Conservation (phyloP, 352 stramenopile genomes). For the Pythium scleroteichum region DNA sequence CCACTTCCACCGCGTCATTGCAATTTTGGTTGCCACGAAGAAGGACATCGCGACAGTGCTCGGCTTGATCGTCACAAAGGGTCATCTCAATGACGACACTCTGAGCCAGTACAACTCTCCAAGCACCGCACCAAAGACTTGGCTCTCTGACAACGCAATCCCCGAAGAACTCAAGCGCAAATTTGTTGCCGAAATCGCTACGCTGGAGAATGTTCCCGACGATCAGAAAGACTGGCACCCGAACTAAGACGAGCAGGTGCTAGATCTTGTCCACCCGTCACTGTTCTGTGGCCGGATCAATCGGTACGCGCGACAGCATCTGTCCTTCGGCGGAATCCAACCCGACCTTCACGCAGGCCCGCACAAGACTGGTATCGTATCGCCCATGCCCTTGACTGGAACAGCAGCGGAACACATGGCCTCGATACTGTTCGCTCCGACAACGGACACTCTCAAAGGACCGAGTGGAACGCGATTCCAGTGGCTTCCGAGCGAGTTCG, state of each 20-base stretch:
- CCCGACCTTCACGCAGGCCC: not conserved
- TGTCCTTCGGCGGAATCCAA: too few relatives aligned
- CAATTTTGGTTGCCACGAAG: not conserved
- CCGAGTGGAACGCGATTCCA: constrained; percentile 30
- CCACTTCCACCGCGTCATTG: not conserved
- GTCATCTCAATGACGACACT: not conserved
- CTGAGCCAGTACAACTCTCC: not conserved
- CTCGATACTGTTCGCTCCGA: not conserved
- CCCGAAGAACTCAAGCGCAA: constrained; percentile 20
- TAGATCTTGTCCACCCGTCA: constrained; percentile 20
- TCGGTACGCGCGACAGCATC: too few relatives aligned
- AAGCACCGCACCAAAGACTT: constrained; percentile 8
- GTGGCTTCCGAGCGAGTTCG: constrained; percentile 21
- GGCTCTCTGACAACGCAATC: constrained; percentile 33
- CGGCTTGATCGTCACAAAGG: not conserved
- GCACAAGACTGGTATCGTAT: constrained; percentile 14
- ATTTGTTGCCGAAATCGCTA: constrained; percentile 28
- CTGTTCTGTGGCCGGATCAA: constrained; percentile 53
- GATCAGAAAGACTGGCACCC: constrained; percentile 24
- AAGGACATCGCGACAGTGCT: not conserved
- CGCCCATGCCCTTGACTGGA: too few relatives aligned
- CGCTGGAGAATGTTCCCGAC: constrained; percentile 39
- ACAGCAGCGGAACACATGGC: constrained; percentile 3
- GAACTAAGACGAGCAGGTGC: too few relatives aligned
- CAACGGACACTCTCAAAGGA: constrained; percentile 1